Evolutionary conservation across 108 stramenopile species (phyloP), one percentile per base, ranked within the genome.

Genomic region (Fragilaria radians): DNA sequence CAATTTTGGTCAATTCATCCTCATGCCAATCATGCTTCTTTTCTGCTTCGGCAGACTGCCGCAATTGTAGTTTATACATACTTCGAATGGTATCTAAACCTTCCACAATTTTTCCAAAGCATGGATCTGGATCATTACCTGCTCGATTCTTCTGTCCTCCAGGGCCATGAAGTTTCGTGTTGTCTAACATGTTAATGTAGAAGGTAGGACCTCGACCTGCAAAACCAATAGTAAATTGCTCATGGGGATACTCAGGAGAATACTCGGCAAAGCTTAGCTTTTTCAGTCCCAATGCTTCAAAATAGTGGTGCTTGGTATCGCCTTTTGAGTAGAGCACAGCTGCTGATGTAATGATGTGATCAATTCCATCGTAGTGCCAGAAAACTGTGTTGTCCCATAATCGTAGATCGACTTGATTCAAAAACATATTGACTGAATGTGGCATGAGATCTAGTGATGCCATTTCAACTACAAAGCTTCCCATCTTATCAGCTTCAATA

Each of bases 171-270:
- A 72, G 67, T 7, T 48, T 31, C 5, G 76, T 67, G 68, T 97
- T 97, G 67, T 97, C 75, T 0, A 66, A 36, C 52, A 69, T 91
- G 57, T 76, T 82, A 32, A 97, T 81, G 56, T 97, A 97, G 68
- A 94, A 93, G 48, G 92, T 90, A 19, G 93, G 91, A 18, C 96
- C 96, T 42, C 96, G 73, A 49, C 93, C 95, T 1, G 88, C 80
- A 48, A 86, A 86, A 4, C 91, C 95, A 5, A 93, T 28, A 4
- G 95, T 90, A 59, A 76, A 88, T 63, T 79, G 51, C 14, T 62
- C 63, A 57, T 96, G 95, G 1, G 82, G 86, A 58, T 68, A 88
- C 0, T 74, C 59, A 0, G 71, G 62, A 31, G 78, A 76, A 73
- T 96, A 96, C 57, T 96, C 95, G 61, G 91, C 89, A 63, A 83